Conservation (phyloP, 225 moss, liverwort and hornwort species). For the Sphagnum contortum region DNA sequence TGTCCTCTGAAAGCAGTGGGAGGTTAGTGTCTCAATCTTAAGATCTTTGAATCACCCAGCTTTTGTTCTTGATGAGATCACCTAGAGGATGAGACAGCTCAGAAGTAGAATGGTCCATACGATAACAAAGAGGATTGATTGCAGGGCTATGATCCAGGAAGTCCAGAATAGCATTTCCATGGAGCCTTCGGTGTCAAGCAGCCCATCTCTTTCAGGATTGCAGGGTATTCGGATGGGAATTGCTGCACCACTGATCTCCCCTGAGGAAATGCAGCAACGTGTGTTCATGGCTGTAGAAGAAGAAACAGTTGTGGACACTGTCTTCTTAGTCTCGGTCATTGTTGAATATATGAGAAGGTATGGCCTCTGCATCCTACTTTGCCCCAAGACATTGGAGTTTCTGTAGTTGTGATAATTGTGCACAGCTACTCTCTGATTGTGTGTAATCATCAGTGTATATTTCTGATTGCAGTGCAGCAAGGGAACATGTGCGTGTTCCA, state of each 20-base stretch:
- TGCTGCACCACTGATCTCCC: constrained; percentile 59
- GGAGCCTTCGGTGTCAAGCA: constrained; percentile 29
- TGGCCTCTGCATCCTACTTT: constrained; percentile 2
- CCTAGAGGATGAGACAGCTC: too few species aligned
- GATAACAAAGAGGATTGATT: too few species aligned
- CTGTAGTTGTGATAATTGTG: neutral
- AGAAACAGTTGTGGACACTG: constrained; percentile 72
- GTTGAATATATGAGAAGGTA: constrained; percentile 90
- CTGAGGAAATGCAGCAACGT: constrained; percentile 69
- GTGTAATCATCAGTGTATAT: too few species aligned
- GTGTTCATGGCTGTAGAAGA: constrained; percentile 71
- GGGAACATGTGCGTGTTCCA: constrained; percentile 66
- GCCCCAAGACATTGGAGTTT: too few species aligned
- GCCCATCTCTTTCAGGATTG: constrained; percentile 30
- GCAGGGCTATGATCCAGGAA: too few species aligned
- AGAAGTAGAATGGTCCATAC: too few species aligned
- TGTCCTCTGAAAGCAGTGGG: constrained; percentile 32
- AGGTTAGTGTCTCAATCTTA: constrained; percentile 19
- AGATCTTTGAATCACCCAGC: too few species aligned
- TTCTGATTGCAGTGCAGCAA: constrained; percentile 42
- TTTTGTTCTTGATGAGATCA: too few species aligned
- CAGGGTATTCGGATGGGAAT: constrained; percentile 48
- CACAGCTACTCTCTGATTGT: neutral
- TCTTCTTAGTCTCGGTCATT: constrained; percentile 61
- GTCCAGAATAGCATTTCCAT: constrained; percentile 4